Evolutionary conservation across 495 filamentous ascomycete species (phyloP).

Genomic region (Lepraria neglecta): DNA sequence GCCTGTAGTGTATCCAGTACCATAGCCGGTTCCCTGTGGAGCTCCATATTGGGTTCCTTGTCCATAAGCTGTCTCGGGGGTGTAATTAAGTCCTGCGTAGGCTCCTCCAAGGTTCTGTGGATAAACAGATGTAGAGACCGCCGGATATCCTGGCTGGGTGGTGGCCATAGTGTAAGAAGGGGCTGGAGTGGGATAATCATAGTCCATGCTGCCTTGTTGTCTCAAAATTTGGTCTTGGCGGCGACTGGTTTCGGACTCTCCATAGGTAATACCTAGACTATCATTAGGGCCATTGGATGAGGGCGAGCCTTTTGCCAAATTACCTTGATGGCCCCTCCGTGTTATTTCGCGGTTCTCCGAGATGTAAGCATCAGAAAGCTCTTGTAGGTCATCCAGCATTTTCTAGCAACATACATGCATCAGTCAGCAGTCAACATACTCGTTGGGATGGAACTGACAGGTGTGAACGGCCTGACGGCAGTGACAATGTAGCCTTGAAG

Average conservation of each 20-base stretch:
- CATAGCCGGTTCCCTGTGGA: slow-evolving; percentile 17
- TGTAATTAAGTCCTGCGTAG: slow-evolving; percentile 12
- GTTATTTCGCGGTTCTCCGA: slow-evolving; percentile 23
- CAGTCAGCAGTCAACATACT: neutral
- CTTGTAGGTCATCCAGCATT: slow-evolving; percentile 26
- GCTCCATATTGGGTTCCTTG: slow-evolving; percentile 15
- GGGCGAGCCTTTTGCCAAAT: neutral
- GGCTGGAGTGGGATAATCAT: neutral
- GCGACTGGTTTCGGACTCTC: slow-evolving; percentile 20
- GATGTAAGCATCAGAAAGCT: slow-evolving; percentile 24
- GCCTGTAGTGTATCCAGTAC: slow-evolving; percentile 15
- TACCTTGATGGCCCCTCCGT: slow-evolving; percentile 23
- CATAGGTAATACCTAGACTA: slow-evolving; percentile 20
- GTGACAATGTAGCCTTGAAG: slow-evolving; percentile 25
- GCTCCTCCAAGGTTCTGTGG: neutral
- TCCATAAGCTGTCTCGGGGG: slow-evolving; percentile 19
- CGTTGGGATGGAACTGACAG: slow-evolving; percentile 19
- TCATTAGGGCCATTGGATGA: slow-evolving; percentile 11
- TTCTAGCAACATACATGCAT: slow-evolving; percentile 16
- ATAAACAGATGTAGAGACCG: slow-evolving; percentile 5
- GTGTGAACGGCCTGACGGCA: slow-evolving; percentile 29
- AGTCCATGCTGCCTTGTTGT: neutral
- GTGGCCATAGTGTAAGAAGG: slow-evolving; percentile 13
- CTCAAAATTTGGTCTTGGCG: slow-evolving; percentile 16
- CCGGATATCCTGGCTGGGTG: slow-evolving; percentile 7